A percentile compares a stretch with the other conserved stretches of the same genome.
Evolutionary conservation across 2,329 filamentous ascomycete genomes (phyloP).

Genomic region (Annulohypoxylon truncatum): DNA sequence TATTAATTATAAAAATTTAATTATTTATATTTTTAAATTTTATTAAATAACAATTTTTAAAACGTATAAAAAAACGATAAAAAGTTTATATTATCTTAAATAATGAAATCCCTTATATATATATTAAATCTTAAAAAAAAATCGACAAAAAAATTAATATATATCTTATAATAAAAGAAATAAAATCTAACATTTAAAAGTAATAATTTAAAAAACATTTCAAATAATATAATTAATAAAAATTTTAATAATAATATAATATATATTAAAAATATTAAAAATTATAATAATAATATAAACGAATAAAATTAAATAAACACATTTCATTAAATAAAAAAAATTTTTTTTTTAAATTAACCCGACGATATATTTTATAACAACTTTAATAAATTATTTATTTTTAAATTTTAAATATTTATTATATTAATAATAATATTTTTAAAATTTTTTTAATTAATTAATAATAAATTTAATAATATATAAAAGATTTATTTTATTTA

Average conservation of each 20-base stretch:
- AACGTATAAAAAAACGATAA: neutral
- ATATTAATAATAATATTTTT: too few relatives aligned
- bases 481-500: neutral
- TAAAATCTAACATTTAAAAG: too few relatives aligned
- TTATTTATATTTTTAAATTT: neutral
- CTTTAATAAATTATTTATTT: neutral
- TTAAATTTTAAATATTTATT: neutral
- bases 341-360: too few relatives aligned
- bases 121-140: neutral
- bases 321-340: too few relatives aligned
- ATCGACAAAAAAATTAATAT: neutral
- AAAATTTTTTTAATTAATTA: too few relatives aligned
- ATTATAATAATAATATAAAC: neutral
- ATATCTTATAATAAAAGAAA: too few relatives aligned
- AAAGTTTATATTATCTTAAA: neutral
- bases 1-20: neutral
- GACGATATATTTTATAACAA: neutral
- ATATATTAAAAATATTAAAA: neutral
- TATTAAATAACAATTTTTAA: neutral
- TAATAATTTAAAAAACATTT: too few relatives aligned
- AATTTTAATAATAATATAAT: neutral
- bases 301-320: too few relatives aligned
- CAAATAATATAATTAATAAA: neutral
- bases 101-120: neutral
- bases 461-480: neutral